These are phyloP conservation scores for Chaetomium strumarium DNA, from an alignment of 2,329 filamentous ascomycete genomes.

Conservation along the genomic window DNA sequence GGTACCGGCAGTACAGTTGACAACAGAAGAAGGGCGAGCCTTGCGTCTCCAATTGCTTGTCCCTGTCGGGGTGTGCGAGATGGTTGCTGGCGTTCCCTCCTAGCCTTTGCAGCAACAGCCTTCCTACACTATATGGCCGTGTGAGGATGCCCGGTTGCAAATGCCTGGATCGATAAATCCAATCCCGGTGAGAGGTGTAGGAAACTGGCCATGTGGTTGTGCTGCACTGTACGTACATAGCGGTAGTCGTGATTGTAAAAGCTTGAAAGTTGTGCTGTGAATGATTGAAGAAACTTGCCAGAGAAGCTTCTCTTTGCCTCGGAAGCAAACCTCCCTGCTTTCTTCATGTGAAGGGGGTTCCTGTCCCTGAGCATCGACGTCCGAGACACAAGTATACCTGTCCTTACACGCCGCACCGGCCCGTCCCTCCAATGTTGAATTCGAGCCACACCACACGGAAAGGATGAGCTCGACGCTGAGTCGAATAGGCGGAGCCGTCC, in stretches of 20 bases:
- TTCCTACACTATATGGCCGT: conserved; percentile 7
- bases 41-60: conserved; percentile 4
- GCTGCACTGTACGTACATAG: too few species aligned
- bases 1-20: too few species aligned
- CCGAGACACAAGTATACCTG: not conserved
- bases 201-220: too few species aligned
- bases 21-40: not conserved
- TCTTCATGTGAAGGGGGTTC: not conserved
- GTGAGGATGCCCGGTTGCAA: conserved; percentile 1
- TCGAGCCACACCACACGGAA: not conserved
- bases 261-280: not conserved
- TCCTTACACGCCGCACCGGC: not conserved
- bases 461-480: conserved; percentile 3
- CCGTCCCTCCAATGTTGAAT: not conserved
- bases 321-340: not conserved
- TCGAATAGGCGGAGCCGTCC: conserved; percentile 1
- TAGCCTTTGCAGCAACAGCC: not conserved
- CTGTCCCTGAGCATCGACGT: not conserved
- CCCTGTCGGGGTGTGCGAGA: not conserved
- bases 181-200: too few species aligned
- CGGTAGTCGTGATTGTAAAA: not conserved
- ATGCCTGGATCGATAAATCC: not conserved
- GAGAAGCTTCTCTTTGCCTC: too few species aligned
- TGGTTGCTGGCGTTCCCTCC: too few species aligned
- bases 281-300: too few species aligned